phyloP scores from a whole-genome alignment of 169 alveolate species.

The Eimeria sp. region DNA sequence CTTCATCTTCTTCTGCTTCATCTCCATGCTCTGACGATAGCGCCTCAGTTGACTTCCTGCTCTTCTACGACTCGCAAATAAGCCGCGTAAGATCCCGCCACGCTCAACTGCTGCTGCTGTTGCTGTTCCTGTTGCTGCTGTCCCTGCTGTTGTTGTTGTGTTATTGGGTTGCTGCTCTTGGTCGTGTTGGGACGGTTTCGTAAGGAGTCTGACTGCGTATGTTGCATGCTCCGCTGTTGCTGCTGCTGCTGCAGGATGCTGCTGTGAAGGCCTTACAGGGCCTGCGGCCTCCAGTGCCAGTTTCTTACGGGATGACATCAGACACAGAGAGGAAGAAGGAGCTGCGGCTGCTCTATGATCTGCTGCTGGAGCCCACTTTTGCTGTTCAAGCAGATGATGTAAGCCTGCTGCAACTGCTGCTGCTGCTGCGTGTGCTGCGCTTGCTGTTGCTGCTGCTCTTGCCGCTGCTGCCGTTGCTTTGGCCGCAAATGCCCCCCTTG shows the following conservation, averaged over 20 bases:
- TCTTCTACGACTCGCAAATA: conserved; percentile 10
- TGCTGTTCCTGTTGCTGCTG: too few relatives aligned
- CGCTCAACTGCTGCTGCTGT: too few relatives aligned
- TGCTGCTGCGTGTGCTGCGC: neutral
- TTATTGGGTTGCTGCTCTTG: too few relatives aligned
- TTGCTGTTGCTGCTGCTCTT: neutral
- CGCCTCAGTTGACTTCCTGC: neutral
- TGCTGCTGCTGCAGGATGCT: conserved; percentile 57
- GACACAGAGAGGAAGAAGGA: conserved; percentile 39
- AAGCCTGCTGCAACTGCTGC: neutral
- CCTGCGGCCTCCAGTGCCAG: conserved; percentile 39
- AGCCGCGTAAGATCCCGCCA: neutral
- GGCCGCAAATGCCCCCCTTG: neutral
- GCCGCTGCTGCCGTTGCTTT: neutral
- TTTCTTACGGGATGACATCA: neutral
- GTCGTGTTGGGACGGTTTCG: too few relatives aligned
- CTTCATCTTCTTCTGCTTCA: too few relatives aligned
- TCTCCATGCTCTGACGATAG: too few relatives aligned
- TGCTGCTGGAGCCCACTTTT: conserved; percentile 65
- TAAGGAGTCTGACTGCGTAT: too few relatives aligned
- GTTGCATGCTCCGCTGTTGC: neutral
- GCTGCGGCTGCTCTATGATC: conserved; percentile 65
- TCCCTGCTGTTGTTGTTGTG: too few relatives aligned
- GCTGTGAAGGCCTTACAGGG: conserved; percentile 58
- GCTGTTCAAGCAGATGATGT: conserved; percentile 38